A percentile compares a stretch with the other conserved stretches of the same genome.
Evolutionary conservation across 495 filamentous ascomycete species (phyloP).

Genomic region (Penicillium macrosclerotiorum): DNA sequence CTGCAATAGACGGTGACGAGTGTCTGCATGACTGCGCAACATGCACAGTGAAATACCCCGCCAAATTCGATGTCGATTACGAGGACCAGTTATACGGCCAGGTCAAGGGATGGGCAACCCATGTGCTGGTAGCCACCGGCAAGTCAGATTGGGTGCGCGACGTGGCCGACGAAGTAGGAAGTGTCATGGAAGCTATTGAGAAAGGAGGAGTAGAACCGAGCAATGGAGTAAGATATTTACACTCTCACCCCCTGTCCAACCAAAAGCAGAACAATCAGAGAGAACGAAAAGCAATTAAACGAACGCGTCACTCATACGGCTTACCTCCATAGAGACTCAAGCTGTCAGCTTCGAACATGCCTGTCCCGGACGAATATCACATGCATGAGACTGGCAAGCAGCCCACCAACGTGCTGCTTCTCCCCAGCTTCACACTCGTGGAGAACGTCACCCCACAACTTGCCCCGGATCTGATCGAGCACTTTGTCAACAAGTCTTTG

Average conservation of each 20-base stretch:
- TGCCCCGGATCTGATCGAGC: slow-evolving; percentile 67
- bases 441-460: slow-evolving; percentile 80
- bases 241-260: too few species aligned
- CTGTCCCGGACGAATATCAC: slow-evolving; percentile 61
- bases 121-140: slow-evolving; percentile 88
- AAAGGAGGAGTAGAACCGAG: slow-evolving; percentile 57
- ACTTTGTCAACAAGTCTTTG: slow-evolving; percentile 67
- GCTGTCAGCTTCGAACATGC: slow-evolving; percentile 92
- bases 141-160: slow-evolving; percentile 93
- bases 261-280: too few species aligned
- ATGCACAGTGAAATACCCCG: slow-evolving; percentile 76
- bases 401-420: slow-evolving; percentile 79
- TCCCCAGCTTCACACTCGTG: slow-evolving; percentile 83
- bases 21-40: slow-evolving; percentile 87
- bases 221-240: slow-evolving; percentile 65
- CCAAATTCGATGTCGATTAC: slow-evolving; percentile 72
- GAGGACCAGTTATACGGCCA: slow-evolving; percentile 79
- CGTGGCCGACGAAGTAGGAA: slow-evolving; percentile 86
- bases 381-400: slow-evolving; percentile 55
- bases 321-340: slow-evolving; percentile 59
- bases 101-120: slow-evolving; percentile 85
- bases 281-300: too few species aligned
- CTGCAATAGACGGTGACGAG: slow-evolving; percentile 79
- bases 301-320: background rate
- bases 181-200: slow-evolving; percentile 90